phyloP scores from a whole-genome alignment of 1,284 basidiomycete species.

The Cryptococcus amylolentus region DNA sequence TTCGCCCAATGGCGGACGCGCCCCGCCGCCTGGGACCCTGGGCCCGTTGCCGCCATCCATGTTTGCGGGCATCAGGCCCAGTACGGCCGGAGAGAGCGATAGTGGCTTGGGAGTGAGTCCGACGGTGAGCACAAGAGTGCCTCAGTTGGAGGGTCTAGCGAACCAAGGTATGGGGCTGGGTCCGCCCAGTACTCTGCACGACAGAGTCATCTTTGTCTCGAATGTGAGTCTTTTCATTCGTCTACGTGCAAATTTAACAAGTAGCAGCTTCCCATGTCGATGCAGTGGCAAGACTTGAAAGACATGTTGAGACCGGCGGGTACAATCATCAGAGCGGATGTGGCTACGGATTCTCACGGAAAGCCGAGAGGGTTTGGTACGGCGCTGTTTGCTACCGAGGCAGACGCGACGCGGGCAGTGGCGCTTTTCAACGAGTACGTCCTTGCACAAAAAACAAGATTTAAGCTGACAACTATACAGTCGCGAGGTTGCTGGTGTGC shows the following conservation, averaged over 20 bases:
- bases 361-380: slow-evolving; percentile 84
- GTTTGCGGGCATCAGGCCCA: slow-evolving; percentile 19
- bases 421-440: slow-evolving; percentile 79
- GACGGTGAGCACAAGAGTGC: slow-evolving; percentile 10
- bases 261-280: slow-evolving; percentile 76
- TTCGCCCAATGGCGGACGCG: slow-evolving; percentile 6
- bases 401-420: slow-evolving; percentile 81
- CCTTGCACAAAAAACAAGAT: neutral
- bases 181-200: slow-evolving; percentile 38
- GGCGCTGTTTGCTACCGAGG: slow-evolving; percentile 75
- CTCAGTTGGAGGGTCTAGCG: slow-evolving; percentile 32
- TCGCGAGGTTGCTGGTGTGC: slow-evolving; percentile 41
- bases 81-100: slow-evolving; percentile 4
- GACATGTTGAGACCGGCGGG: slow-evolving; percentile 86
- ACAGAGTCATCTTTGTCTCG: slow-evolving; percentile 64
- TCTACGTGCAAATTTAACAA: neutral
- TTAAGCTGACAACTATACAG: slow-evolving; percentile 11
- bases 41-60: slow-evolving; percentile 26
- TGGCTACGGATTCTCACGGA: slow-evolving; percentile 79
- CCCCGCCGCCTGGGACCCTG: slow-evolving; percentile 23
- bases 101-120: neutral
- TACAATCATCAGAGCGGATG: slow-evolving; percentile 80
- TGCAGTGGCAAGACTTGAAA: slow-evolving; percentile 97
- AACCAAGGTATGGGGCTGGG: slow-evolving; percentile 37
- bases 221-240: slow-evolving; percentile 51